Evolutionary conservation across 352 stramenopile species (phyloP).

Genomic region (Phytopythium oedochilum): DNA sequence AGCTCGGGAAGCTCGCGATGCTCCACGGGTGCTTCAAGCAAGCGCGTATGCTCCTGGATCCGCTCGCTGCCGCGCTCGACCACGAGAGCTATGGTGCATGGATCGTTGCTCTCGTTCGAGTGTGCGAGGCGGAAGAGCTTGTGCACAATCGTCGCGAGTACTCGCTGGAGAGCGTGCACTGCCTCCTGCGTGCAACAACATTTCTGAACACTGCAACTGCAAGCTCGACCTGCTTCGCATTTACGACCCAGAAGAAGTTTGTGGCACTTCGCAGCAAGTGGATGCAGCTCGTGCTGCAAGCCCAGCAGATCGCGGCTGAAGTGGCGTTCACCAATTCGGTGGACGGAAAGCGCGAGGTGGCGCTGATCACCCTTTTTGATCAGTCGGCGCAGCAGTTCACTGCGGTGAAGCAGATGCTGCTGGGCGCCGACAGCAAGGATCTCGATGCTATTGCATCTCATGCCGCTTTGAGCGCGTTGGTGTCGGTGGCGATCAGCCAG

Average conservation of each 20-base stretch:
- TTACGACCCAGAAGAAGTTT: slow-evolving; percentile 28
- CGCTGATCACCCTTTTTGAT: slow-evolving; percentile 18
- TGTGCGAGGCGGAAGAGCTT: slow-evolving; percentile 30
- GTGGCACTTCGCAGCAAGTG: slow-evolving; percentile 31
- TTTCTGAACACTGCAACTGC: slow-evolving; percentile 32
- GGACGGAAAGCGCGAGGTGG: slow-evolving; percentile 14
- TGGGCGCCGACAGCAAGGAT: slow-evolving; percentile 21
- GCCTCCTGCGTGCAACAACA: slow-evolving; percentile 14
- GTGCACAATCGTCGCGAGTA: slow-evolving; percentile 12
- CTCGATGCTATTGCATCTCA: slow-evolving; percentile 23
- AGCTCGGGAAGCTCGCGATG: slow-evolving; percentile 37
- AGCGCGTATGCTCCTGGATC: slow-evolving; percentile 17
- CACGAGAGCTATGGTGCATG: slow-evolving; percentile 46
- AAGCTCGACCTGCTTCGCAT: slow-evolving; percentile 32
- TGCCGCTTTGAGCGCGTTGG: slow-evolving; percentile 16
- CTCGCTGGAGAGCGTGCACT: slow-evolving; percentile 26
- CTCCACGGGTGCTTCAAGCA: slow-evolving; percentile 25
- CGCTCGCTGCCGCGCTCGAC: slow-evolving; percentile 18
- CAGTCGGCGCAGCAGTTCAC: slow-evolving; percentile 18
- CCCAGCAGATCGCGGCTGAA: slow-evolving; percentile 41
- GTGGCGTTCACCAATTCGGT: slow-evolving; percentile 26
- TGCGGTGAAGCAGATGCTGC: slow-evolving; percentile 19
- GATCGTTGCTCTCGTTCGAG: slow-evolving; percentile 24
- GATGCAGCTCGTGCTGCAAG: slow-evolving; percentile 34
- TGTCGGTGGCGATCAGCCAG: slow-evolving; percentile 24